A percentile compares a stretch with the other conserved stretches of the same genome.
Conservation (phyloP, 1,139 yeast genomes). For the Lipomyces yarrowii region DNA sequence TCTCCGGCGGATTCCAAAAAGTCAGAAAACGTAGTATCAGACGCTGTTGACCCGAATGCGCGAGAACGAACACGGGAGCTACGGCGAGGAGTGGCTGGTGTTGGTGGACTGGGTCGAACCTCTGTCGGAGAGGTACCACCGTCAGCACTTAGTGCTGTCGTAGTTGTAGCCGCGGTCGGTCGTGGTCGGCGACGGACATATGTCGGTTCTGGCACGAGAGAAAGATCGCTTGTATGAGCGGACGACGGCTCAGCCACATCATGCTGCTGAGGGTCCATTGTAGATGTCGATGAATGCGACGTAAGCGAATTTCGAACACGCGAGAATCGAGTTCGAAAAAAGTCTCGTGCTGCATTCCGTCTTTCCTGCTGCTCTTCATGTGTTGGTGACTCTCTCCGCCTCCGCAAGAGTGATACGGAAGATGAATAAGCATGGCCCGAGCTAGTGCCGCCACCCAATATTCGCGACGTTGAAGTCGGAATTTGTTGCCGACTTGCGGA, state of each 20-base stretch:
- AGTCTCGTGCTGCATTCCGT: background rate
- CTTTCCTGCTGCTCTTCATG: slow-evolving; percentile 1
- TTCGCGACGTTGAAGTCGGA: slow-evolving; percentile 13
- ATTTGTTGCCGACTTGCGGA: background rate
- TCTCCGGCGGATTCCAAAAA: background rate
- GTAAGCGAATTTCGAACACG: slow-evolving; percentile 19
- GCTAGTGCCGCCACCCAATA: slow-evolving; percentile 8
- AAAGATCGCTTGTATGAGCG: slow-evolving; percentile 4
- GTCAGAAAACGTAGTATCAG: slow-evolving; percentile 3
- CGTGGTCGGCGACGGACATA: slow-evolving; percentile 28
- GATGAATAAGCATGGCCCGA: background rate
- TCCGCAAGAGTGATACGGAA: slow-evolving; percentile 3
- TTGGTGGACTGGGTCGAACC: background rate
- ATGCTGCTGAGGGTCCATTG: background rate
- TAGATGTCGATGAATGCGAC: background rate
- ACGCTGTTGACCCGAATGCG: slow-evolving; percentile 3
- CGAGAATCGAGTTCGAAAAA: slow-evolving; percentile 18
- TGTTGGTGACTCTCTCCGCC: slow-evolving; percentile 2
- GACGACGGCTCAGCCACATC: slow-evolving; percentile 4
- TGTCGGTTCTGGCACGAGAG: slow-evolving; percentile 27
- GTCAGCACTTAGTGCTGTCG: background rate
- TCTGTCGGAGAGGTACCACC: background rate
- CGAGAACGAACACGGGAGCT: slow-evolving; percentile 9
- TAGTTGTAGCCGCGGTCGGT: slow-evolving; percentile 14
- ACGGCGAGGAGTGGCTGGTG: background rate